Evolutionary conservation across 306 rosid genomes (phyloP).

Genomic region (Malus sylvestris): DNA sequence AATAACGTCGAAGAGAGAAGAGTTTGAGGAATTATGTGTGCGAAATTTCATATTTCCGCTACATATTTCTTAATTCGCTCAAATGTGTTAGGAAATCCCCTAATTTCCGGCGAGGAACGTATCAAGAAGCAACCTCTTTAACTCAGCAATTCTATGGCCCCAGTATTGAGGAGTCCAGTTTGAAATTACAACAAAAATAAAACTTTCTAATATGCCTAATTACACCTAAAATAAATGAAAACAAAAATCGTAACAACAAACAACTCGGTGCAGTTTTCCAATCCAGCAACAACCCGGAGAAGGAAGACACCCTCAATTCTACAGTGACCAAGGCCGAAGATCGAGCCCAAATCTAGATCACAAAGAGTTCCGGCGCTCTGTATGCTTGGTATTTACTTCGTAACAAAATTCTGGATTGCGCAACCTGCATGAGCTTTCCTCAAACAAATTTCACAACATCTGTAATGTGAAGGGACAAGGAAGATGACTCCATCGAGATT

Average conservation of each 20-base stretch:
- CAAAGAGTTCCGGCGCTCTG: no score
- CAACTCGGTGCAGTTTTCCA: not conserved
- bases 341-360: not conserved
- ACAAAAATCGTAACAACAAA: not conserved
- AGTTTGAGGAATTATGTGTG: no score
- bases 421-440: not conserved
- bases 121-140: no score
- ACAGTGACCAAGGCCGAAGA: not conserved
- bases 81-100: no score
- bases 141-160: not conserved
- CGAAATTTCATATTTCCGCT: no score
- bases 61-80: no score
- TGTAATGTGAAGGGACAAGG: not conserved
- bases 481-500: conserved; percentile 61
- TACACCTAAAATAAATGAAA: no score
- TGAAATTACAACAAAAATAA: not conserved
- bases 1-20: no score
- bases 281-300: not conserved
- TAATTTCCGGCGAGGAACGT: no score
- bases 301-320: not conserved
- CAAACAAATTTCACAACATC: not conserved
- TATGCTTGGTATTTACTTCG: no score
- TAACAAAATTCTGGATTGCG: not conserved
- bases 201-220: not conserved
- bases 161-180: not conserved